These are phyloP conservation scores for Wickerhamomyces hampshirensis DNA, from an alignment of 805 yeast genomes.

Conservation along the genomic window DNA sequence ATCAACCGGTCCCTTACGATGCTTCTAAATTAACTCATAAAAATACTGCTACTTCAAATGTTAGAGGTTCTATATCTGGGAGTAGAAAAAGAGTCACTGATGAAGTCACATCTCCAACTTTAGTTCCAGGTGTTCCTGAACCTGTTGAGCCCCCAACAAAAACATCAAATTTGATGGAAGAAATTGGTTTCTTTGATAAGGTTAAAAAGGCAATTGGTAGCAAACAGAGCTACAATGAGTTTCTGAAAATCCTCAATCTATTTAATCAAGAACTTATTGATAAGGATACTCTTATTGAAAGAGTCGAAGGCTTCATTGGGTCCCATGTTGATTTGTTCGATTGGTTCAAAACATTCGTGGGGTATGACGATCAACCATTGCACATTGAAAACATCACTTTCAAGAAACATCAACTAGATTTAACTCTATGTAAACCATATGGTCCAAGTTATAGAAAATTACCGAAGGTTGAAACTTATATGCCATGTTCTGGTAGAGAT, in stretches of 20 bases:
- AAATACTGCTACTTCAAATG: conserved; percentile 31
- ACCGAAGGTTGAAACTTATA: conserved; percentile 89
- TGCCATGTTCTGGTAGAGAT: conserved; percentile 98
- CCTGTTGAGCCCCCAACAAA: conserved; percentile 60
- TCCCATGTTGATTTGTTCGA: conserved; percentile 69
- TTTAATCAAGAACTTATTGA: conserved; percentile 90
- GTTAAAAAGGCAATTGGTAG: conserved; percentile 85
- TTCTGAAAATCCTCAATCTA: conserved; percentile 79
- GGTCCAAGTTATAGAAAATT: conserved; percentile 93
- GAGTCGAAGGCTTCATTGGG: conserved; percentile 84
- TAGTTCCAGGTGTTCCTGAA: conserved; percentile 83
- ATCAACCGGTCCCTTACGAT: conserved; percentile 13
- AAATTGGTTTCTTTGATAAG: conserved; percentile 84
- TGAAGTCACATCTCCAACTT: conserved; percentile 50
- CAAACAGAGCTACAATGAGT: conserved; percentile 88
- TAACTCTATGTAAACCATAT: conserved; percentile 85
- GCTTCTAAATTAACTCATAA: conserved; percentile 20
- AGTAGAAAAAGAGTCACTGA: conserved; percentile 19
- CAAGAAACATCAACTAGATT: conserved; percentile 87
- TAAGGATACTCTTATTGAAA: conserved; percentile 71
- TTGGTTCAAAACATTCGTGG: conserved; percentile 93
- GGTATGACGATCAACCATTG: conserved; percentile 79
- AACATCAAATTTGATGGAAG: conserved; percentile 68
- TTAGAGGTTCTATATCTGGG: conserved; percentile 27
- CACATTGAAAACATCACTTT: conserved; percentile 81